These are phyloP conservation scores for Lolium multiflorum DNA, from an alignment of 176 grass and related monocot genomes.

Conservation along the genomic window DNA sequence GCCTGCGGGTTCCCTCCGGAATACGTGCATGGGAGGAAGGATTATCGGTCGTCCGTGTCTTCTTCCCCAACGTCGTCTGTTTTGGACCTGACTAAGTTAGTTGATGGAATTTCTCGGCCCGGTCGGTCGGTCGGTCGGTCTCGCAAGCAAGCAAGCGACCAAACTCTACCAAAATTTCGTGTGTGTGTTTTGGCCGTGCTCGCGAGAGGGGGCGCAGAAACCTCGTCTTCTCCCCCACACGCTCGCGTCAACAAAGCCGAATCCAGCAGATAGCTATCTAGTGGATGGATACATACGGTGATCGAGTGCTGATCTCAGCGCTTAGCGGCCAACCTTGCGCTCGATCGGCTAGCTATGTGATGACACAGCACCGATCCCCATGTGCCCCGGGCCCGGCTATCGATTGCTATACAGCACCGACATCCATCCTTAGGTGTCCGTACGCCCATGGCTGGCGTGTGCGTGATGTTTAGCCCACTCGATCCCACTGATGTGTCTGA, in stretches of 20 bases:
- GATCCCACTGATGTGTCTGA: no score
- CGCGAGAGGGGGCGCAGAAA: not conserved
- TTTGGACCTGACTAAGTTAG: not conserved
- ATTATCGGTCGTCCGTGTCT: slow-evolving; percentile 4
- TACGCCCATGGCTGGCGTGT: not conserved
- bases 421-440: not conserved
- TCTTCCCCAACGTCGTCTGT: not conserved
- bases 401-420: slow-evolving; percentile 20
- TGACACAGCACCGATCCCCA: not conserved
- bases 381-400: not conserved
- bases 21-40: no score
- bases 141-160: not conserved
- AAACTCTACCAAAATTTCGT: not conserved
- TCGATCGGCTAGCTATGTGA: not conserved
- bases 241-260: not conserved
- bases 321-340: no score
- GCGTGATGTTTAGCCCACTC: not conserved
- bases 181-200: not conserved
- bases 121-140: not conserved
- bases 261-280: not conserved
- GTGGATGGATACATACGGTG: not conserved
- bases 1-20: not conserved
- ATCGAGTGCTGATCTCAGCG: not conserved
- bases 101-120: not conserved
- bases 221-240: not conserved